Evolutionary conservation across 179 eudicot species (phyloP).

Genomic region (Heliamphora ciliata): DNA sequence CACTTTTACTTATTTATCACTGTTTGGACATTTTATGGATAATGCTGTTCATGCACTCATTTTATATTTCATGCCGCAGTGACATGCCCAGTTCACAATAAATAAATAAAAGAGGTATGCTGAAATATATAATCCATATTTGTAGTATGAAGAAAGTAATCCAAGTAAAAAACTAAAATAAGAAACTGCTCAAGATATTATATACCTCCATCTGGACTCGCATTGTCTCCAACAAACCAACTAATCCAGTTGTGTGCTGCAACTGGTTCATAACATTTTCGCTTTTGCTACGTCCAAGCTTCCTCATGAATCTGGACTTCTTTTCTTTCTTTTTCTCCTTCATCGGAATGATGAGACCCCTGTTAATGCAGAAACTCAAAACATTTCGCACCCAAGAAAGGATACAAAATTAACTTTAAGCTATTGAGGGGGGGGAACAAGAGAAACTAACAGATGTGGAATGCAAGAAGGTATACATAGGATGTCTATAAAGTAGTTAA

Average conservation of each 20-base stretch:
- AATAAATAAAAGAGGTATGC: background rate
- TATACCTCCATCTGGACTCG: conserved; percentile 98
- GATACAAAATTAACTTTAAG: conserved; percentile 1
- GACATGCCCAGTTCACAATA: background rate
- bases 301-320: conserved; percentile 71
- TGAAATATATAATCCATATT: background rate
- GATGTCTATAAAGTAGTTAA: conserved; percentile 4
- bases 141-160: background rate
- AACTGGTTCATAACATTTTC: conserved; percentile 53
- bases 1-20: background rate
- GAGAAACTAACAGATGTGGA: background rate
- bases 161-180: background rate
- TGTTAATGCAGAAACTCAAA: conserved; percentile 23
- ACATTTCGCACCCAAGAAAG: background rate
- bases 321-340: conserved; percentile 96
- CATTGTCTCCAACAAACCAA: conserved; percentile 85
- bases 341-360: conserved; percentile 89
- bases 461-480: background rate
- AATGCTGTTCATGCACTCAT: background rate
- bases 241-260: conserved; percentile 63
- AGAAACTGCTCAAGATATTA: conserved; percentile 1
- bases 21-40: background rate
- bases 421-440: background rate
- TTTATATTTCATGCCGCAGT: background rate
- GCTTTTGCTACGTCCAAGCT: conserved; percentile 85